Base-by-base conservation (phyloP, 2,329 filamentous ascomycete species). In the Penicillium crustosum region DNA sequence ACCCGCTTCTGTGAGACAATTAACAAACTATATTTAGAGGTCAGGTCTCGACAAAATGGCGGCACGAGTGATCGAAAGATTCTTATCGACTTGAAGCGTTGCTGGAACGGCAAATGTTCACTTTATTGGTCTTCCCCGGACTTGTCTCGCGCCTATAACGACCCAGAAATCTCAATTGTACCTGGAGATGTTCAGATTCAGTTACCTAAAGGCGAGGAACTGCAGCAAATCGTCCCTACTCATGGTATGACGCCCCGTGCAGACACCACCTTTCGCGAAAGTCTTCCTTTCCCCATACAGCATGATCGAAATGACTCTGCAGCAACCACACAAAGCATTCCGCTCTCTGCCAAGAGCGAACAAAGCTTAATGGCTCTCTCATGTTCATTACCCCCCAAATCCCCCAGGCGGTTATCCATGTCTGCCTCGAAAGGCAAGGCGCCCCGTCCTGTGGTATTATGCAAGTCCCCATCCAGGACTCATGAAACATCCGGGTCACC, bases 21-120 rank as follows among this genome's bases (percentile, higher is more conserved):
- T 58, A 97, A 97, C 72, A 71, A 73, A 25, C 71, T 89, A 54
- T 83, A 84, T 56, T 70, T 74, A 31, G 76, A 81, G 55, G 77
- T 88, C 35, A 81, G 78, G 53, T 73, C 75, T 48, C 78, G 83
- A 52, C 71, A 77, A 52, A 79, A 81, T 61, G 78, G 81, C 43
- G 83, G 84, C 35, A 80, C 79, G 53, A 86, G 85, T 48, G 86
- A 89, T 67, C 74, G 96, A 58, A 97, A 97, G 74, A 96, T 97
- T 63, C 81, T 99, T 36, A 87, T 89, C 31, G 94, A 99, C 75
- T 79, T 99, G 61, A 99, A 99, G 75, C 95, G 96, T 72, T 97
- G 94, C 72, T 99, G 94, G 94, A 88, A 93, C 72, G 85, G 93
- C 51, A 90, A 94, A 21, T 97, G 93, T 72, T 87, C 89, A 0